phyloP scores from a whole-genome alignment of 2,329 filamentous ascomycete species.

The Clarireedia sp. region DNA sequence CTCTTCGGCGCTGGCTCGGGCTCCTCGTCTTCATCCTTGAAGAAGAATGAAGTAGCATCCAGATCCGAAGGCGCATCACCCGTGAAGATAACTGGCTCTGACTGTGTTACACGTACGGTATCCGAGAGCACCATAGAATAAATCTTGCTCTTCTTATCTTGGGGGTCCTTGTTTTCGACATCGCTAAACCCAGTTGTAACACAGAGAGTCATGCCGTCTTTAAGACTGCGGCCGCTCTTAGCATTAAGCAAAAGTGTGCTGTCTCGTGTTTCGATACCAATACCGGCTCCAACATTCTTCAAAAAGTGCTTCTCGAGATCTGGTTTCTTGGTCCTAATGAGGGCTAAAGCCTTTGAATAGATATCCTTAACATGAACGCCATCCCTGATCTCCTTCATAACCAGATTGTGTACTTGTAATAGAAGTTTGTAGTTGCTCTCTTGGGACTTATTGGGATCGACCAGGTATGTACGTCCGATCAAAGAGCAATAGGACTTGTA shows the following conservation, averaged over 20 bases:
- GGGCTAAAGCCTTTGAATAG: slow-evolving; percentile 74
- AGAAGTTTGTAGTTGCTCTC: slow-evolving; percentile 91
- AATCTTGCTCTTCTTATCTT: slow-evolving; percentile 80
- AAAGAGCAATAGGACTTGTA: slow-evolving; percentile 95
- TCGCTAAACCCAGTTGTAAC: slow-evolving; percentile 87
- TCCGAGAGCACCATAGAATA: slow-evolving; percentile 90
- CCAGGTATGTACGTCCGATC: slow-evolving; percentile 87
- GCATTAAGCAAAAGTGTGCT: slow-evolving; percentile 73
- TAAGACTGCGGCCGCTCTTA: slow-evolving; percentile 76
- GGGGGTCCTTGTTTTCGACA: slow-evolving; percentile 75
- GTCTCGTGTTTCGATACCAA: slow-evolving; percentile 88
- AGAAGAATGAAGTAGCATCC: slow-evolving; percentile 95
- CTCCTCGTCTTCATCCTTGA: slow-evolving; percentile 83
- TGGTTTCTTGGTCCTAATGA: slow-evolving; percentile 84
- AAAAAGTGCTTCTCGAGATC: slow-evolving; percentile 92
- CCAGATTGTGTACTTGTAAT: slow-evolving; percentile 73
- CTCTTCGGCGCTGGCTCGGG: slow-evolving; percentile 60
- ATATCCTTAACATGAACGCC: slow-evolving; percentile 82
- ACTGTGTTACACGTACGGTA: slow-evolving; percentile 76
- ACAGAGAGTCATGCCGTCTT: slow-evolving; percentile 94
- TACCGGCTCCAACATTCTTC: slow-evolving; percentile 84
- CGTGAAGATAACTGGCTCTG: slow-evolving; percentile 83
- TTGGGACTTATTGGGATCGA: slow-evolving; percentile 94
- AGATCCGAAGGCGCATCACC: slow-evolving; percentile 86
- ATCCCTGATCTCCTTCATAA: slow-evolving; percentile 84